Evolutionary conservation across 2,329 filamentous ascomycete genomes (phyloP).

Genomic region (Celoporthe dispersa): DNA sequence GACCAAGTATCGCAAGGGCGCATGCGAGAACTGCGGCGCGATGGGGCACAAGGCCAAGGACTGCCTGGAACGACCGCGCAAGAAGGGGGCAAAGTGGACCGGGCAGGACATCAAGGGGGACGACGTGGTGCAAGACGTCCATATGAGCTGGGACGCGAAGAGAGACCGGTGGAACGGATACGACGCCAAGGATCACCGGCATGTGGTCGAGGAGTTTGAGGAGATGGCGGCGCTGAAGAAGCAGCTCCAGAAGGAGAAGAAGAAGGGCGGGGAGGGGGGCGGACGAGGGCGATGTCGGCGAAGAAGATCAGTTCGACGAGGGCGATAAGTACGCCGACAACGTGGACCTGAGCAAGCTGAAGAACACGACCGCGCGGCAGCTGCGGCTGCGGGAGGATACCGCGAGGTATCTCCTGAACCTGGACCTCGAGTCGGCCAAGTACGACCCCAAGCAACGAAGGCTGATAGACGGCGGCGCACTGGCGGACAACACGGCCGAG

Average conservation of each 20-base stretch:
- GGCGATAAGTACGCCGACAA: constrained; percentile 88
- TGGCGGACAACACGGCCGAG: constrained; percentile 77
- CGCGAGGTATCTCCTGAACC: constrained; percentile 92
- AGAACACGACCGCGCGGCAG: constrained; percentile 88
- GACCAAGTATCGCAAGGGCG: constrained; percentile 96
- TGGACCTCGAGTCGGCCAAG: constrained; percentile 94
- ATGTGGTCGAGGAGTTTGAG: constrained; percentile 88
- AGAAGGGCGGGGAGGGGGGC: constrained; percentile 56
- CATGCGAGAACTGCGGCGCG: constrained; percentile 96
- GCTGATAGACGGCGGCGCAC: constrained; percentile 84
- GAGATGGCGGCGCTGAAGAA: constrained; percentile 78
- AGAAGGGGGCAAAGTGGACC: constrained; percentile 88
- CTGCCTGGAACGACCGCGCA: constrained; percentile 85
- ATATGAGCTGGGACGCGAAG: constrained; percentile 95
- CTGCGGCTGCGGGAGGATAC: constrained; percentile 94
- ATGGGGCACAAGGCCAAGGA: constrained; percentile 97
- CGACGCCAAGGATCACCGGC: constrained; percentile 81
- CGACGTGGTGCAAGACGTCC: constrained; percentile 82
- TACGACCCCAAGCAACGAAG: constrained; percentile 96
- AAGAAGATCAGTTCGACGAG: constrained; percentile 46
- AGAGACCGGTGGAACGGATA: constrained; percentile 99
- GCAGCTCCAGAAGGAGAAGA: constrained; percentile 52
- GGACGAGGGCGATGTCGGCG: constrained; percentile 61
- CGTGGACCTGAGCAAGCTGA: constrained; percentile 93
- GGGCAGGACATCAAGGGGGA: constrained; percentile 94